Evolutionary conservation across 2,329 filamentous ascomycete genomes (phyloP), one percentile per base, ranked within the genome.

Genomic region (Xylariaceae sp.): DNA sequence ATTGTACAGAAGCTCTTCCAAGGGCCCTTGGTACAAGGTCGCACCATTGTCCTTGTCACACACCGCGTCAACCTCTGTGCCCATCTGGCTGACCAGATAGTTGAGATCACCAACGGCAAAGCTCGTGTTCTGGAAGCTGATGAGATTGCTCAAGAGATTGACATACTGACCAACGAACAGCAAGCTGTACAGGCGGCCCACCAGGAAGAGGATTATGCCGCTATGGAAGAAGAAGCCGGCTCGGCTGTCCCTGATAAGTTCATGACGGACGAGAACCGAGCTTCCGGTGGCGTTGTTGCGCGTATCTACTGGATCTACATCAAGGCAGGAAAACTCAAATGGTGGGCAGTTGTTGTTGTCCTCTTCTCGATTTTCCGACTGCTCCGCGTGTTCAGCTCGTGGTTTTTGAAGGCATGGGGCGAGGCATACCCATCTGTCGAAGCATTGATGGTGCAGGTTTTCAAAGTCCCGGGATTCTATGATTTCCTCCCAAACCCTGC

Each of bases 381-480:
- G 11, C 68, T 79, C 16, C 77, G 83, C 29, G 72, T 94, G 32
- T 75, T 75, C 1, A 79, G 88, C 57, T 83, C 80, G 2, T 92
- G 88, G 77, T 91, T 93, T 36, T 74, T 95, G 43, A 94, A 95
- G 62, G 77, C 84, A 21, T 95, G 90, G 89, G 88, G 87, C 22
- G 87, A 94, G 61, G 81, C 82, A 6, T 92, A 91, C 63, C 69
- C 72, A 6, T 64, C 61, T 38, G 41, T 50, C 42, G 47, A 53
- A 17, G 45, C 36, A 22, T 51, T 25, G 11, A n/a, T 37, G 23
- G 20, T 44, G 25, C 23, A 22, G 27, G 51, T 66, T 7, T 67
- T 80, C 48, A n/a, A n/a, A n/a, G n/a, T n/a, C n/a, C n/a, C n/a
- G n/a, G n/a, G n/a, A n/a, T n/a, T n/a, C n/a, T n/a, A n/a, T n/a